Percentiles rank a stretch among this genome's conserved stretches.
phyloP scores from a whole-genome alignment of 257 asterid species.

The Fraxinus pennsylvanica region DNA sequence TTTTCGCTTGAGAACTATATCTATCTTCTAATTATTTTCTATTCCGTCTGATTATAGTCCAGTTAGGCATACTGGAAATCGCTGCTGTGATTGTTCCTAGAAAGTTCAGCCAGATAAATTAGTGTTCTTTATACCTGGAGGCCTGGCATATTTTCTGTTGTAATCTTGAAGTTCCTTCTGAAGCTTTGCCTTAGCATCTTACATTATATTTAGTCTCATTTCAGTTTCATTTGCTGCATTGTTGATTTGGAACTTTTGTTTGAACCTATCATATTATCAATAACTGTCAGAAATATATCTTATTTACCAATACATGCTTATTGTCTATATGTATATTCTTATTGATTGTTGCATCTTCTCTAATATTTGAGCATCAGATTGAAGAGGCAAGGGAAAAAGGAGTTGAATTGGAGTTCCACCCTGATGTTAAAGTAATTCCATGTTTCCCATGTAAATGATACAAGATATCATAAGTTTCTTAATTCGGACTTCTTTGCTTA shows the following conservation, averaged over 20 bases:
- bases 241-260: slow-evolving; percentile 17
- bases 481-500: no score
- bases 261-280: slow-evolving; percentile 9
- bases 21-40: background rate
- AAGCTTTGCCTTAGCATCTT: slow-evolving; percentile 2
- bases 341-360: slow-evolving; percentile 26
- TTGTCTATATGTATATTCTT: slow-evolving; percentile 6
- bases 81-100: background rate
- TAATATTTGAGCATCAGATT: slow-evolving; percentile 48
- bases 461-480: no score
- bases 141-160: background rate
- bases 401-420: no score
- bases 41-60: slow-evolving; percentile 2
- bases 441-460: no score
- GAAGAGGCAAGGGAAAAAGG: slow-evolving; percentile 77
- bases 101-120: background rate
- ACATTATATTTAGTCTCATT: background rate
- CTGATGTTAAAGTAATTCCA: no score
- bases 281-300: slow-evolving; percentile 9
- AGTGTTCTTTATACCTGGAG: background rate
- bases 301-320: background rate
- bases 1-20: background rate
- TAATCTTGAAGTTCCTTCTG: slow-evolving; percentile 6
- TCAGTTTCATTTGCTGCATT: no score
- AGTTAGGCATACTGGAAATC: background rate